Evolutionary conservation across 495 filamentous ascomycete genomes (phyloP).

Genomic region (Trichoderma reesei): DNA sequence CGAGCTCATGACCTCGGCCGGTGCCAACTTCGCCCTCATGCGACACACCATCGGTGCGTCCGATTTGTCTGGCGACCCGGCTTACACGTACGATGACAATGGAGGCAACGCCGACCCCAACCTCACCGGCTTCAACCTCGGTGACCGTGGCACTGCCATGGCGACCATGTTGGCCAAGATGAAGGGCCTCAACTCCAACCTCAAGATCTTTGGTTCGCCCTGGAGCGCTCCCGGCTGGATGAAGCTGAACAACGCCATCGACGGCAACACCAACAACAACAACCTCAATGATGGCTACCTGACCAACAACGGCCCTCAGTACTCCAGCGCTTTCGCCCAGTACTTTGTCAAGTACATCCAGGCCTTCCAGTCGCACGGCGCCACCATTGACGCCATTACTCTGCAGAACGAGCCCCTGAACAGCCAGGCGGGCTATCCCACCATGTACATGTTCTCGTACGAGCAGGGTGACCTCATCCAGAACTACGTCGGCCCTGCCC

Average conservation of each 20-base stretch:
- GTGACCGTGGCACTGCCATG: slow-evolving; percentile 43
- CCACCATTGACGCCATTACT: slow-evolving; percentile 42
- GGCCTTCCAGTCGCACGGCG: slow-evolving; percentile 34
- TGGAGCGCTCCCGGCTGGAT: slow-evolving; percentile 52
- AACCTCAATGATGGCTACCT: slow-evolving; percentile 41
- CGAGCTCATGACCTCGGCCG: slow-evolving; percentile 36
- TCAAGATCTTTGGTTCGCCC: slow-evolving; percentile 38
- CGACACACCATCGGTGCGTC: slow-evolving; percentile 47
- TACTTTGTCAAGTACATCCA: slow-evolving; percentile 51
- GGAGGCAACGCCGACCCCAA: slow-evolving; percentile 29
- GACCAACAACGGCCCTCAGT: slow-evolving; percentile 1
- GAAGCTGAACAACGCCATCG: slow-evolving; percentile 43
- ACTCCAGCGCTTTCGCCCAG: slow-evolving; percentile 32
- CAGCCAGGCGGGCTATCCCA: slow-evolving; percentile 41
- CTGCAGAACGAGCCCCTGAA: slow-evolving; percentile 51
- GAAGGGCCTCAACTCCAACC: slow-evolving; percentile 25
- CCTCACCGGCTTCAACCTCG: slow-evolving; percentile 35
- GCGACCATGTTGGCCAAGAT: slow-evolving; percentile 36
- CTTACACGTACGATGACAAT: slow-evolving; percentile 46
- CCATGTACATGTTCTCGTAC: slow-evolving; percentile 43
- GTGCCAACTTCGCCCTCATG: slow-evolving; percentile 41
- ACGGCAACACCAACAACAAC: slow-evolving; percentile 24
- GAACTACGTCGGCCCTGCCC: slow-evolving; percentile 39
- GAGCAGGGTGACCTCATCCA: slow-evolving; percentile 39
- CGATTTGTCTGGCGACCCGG: slow-evolving; percentile 38